These are phyloP conservation scores for Apiospora phragmitis DNA, from an alignment of 2,329 filamentous ascomycete species.

Conservation along the genomic window DNA sequence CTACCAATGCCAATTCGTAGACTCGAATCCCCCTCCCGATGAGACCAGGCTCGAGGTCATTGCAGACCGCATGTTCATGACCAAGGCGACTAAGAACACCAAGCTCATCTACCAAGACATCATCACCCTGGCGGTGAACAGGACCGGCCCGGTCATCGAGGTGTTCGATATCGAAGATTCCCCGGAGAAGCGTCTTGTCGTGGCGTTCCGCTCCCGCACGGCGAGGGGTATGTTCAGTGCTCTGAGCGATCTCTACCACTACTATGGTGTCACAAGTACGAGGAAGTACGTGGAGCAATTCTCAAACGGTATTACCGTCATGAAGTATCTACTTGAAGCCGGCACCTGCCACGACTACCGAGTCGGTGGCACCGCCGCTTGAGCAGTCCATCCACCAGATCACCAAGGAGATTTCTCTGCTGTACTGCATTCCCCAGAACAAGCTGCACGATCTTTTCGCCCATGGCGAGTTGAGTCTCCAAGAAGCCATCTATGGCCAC, in stretches of 20 bases:
- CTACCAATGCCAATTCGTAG: conserved; percentile 90
- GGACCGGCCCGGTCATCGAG: conserved; percentile 94
- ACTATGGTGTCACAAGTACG: conserved; percentile 94
- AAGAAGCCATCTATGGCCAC: conserved; percentile 96
- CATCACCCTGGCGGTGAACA: conserved; percentile 78
- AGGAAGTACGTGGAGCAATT: conserved; percentile 99
- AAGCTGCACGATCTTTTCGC: conserved; percentile 91
- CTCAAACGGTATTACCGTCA: conserved; percentile 95
- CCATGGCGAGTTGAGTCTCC: conserved; percentile 80
- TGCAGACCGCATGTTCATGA: conserved; percentile 89
- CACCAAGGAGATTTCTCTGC: conserved; percentile 94
- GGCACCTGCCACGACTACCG: conserved; percentile 51
- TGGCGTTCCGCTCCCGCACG: conserved; percentile 92
- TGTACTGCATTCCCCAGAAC: conserved; percentile 98
- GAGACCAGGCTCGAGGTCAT: conserved; percentile 92
- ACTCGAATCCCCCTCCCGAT: conserved; percentile 69
- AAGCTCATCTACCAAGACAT: conserved; percentile 95
- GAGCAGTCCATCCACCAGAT: conserved; percentile 97
- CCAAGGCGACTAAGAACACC: conserved; percentile 94
- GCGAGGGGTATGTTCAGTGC: conserved; percentile 94
- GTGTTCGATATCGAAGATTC: conserved; percentile 93
- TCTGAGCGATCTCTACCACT: conserved; percentile 94
- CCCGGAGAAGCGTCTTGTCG: conserved; percentile 88
- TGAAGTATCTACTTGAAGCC: conserved; percentile 94
- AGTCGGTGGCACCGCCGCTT: conserved; percentile 70